Evolutionary conservation across 768 basidiomycete genomes (phyloP).

Genomic region (Arthromyces matolae): DNA sequence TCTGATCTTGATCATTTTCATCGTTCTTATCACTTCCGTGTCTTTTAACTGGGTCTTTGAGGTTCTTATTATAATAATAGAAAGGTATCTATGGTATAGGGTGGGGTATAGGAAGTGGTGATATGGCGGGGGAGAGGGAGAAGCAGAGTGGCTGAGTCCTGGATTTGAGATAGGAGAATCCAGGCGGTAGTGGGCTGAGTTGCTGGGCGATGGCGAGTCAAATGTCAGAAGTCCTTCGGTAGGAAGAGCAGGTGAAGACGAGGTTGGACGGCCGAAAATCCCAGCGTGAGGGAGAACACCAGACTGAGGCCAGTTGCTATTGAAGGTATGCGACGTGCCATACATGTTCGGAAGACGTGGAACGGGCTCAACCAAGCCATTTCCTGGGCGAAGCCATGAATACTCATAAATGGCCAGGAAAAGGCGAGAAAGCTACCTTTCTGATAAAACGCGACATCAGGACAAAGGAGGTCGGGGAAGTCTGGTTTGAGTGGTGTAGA

Average conservation of each 20-base stretch:
- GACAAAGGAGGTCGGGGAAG: background rate
- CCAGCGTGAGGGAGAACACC: conserved; percentile 2
- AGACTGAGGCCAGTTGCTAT: conserved; percentile 6
- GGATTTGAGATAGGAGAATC: conserved; percentile 9
- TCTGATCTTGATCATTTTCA: too few species aligned
- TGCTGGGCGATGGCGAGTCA: conserved; percentile 3
- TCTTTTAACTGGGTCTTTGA: background rate
- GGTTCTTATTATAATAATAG: background rate
- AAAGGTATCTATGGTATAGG: conserved; percentile 1
- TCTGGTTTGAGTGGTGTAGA: background rate
- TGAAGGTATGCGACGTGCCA: background rate
- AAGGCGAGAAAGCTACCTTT: background rate
- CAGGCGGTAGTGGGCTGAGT: background rate
- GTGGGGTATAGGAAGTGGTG: conserved; percentile 4
- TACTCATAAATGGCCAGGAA: too few species aligned
- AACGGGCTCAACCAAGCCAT: too few species aligned
- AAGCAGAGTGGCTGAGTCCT: conserved; percentile 10
- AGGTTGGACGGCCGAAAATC: conserved; percentile 5
- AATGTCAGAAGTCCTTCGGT: conserved; percentile 9
- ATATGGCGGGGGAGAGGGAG: conserved; percentile 10
- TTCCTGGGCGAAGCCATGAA: too few species aligned
- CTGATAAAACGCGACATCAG: background rate
- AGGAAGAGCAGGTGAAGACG: conserved; percentile 1
- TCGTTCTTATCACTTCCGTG: background rate
- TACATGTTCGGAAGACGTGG: conserved; percentile 1